Base-by-base conservation (phyloP, 768 basidiomycete species). In the Amanita muscaria region DNA sequence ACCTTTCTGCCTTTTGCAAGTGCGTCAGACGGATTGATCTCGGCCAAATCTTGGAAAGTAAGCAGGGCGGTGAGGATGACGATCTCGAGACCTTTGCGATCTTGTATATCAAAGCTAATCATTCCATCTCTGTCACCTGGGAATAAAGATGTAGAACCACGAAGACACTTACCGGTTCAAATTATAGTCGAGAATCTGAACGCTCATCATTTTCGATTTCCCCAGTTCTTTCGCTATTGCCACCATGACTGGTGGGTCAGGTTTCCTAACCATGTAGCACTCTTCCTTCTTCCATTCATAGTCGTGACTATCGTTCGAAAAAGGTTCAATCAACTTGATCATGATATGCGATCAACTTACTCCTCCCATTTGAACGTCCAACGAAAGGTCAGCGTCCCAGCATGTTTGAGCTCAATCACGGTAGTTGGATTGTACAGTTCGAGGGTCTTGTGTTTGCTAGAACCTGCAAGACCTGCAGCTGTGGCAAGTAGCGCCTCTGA, bases 211-310 rank as follows among this genome's bases (percentile, higher is more conserved):
- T 55, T 77, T 82, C 35, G 82, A 65, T 18, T 76, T 69, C 5
- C 83, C 67, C 1, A 79, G 74, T 48, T 88, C 88, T 55, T 82
- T 88, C 2, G 85, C 88, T 22, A 88, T 70, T 0, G 86, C 87
- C 10, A 91, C 81, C 8, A 89, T 73, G 1, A 91, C 87, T 3
- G 88, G 83, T 5, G 88, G 88, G 51, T 91, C 88, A 7, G 88
- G 88, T 57, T 89, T 89, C 16, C 88, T 77, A 33, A 89, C 59
- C 61, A 90, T 76, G 60, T 72, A 89, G 61, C 87, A 89, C 52
- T 83, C 82, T 56, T 88, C 86, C 34, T 83, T 73, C 56, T 78
- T 84, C 88, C 88, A 91, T 56, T 89, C 88, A 50, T 87, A 88
- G 33, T 83, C 77, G 49, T 90, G 82, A 29, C 88, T 90, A 54